Base-by-base conservation (phyloP, 805 yeast genomes). In the Ogataea angusta region DNA sequence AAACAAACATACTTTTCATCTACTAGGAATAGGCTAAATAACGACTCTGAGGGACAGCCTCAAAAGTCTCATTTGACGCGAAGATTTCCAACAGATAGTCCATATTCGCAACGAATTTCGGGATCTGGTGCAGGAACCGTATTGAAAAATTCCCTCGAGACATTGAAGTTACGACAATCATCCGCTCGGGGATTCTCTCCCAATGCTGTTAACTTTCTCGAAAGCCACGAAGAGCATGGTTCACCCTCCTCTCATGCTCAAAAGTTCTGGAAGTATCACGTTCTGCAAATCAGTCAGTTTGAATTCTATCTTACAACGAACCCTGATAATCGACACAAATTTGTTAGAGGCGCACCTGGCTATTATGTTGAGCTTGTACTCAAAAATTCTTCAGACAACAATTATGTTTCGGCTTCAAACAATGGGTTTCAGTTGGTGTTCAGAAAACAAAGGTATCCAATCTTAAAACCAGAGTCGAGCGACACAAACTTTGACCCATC, bases 231-330 rank as follows among this genome's bases (percentile, higher is more conserved):
- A 19, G 44, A 34, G 17, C 24, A 22, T 23, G 35, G 24, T 4
- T 3, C 33, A 26, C 27, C 29, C 21, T 34, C 33, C 5, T 25
- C 37, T 8, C 44, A 30, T n/a, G 29, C 16, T 29, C 56, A 38
- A 32, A 42, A 68, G 13, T 74, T 69, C 48, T 80, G 82, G 80
- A 81, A 80, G 53, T 83, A 82, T 52, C 89, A 83, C 53, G 63
- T 81, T 5, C 54, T 78, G 17, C 70, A 68, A 39, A 63, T 78
- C 37, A 78, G 80, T 9, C 69, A 67, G 28, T 34, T 43, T 24
- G 80, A 75, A 48, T 61, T 79, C 34, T 81, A 80, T 53, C 53
- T 82, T 33, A 73, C 88, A 1, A 82, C 90, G 0, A 82, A 79
- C 49, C 89, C 89, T 0, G 80, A 78, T 16, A 59, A 67, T 14